Conservation (phyloP, 345 rosid species). For the Acer yangbiense region DNA sequence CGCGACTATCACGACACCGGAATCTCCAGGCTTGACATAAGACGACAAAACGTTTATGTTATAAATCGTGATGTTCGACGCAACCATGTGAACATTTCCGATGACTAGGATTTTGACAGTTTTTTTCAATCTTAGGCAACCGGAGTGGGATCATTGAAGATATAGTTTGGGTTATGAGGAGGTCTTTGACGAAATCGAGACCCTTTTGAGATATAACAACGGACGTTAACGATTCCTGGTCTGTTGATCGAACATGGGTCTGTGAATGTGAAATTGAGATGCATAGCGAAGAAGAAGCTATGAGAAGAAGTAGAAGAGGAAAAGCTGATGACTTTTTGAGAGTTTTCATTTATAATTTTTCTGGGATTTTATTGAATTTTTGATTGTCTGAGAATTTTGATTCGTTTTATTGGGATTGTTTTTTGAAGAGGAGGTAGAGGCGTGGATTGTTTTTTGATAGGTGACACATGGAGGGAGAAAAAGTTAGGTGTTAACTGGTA, state of each 20-base stretch:
- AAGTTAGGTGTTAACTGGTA: neutral
- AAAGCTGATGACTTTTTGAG: conserved; percentile 10
- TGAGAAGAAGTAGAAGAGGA: conserved; percentile 30
- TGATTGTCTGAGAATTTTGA: neutral
- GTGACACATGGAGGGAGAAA: neutral
- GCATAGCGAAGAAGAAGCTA: conserved; percentile 26
- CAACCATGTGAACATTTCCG: conserved; percentile 62
- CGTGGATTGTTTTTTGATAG: neutral
- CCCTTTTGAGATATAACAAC: conserved; percentile 72
- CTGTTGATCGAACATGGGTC: conserved; percentile 23
- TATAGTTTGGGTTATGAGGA: conserved; percentile 67
- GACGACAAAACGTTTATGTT: conserved; percentile 69
- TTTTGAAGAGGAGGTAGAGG: neutral
- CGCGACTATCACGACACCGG: conserved; percentile 72
- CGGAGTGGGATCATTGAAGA: conserved; percentile 69
- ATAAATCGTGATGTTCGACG: conserved; percentile 70
- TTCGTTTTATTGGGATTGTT: neutral
- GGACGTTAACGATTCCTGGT: conserved; percentile 66
- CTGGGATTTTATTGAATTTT: neutral
- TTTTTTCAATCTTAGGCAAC: conserved; percentile 62
- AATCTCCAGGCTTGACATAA: conserved; percentile 70
- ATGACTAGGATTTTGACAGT: conserved; percentile 60
- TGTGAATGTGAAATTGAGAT: conserved; percentile 13
- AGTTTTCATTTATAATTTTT: neutral
- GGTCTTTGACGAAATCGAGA: conserved; percentile 77